Evolutionary conservation across 2,329 filamentous ascomycete species (phyloP), one percentile per base, ranked within the genome.

Genomic region (Rutstroemia sp.): DNA sequence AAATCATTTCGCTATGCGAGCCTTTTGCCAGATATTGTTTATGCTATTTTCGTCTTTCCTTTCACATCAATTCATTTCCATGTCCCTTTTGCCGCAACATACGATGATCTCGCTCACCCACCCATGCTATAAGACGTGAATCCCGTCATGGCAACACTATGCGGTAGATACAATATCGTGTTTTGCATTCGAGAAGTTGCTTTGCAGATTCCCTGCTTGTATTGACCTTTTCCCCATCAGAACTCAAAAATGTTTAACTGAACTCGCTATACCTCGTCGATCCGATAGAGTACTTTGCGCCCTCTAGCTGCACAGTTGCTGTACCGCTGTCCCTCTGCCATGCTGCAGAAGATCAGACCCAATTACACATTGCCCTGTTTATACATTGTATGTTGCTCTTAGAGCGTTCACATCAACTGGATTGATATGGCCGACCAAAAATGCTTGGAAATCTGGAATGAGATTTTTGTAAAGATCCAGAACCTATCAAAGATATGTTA

Each of bases 381-480:
- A 70, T 64, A 69, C 57, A 57, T 68, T 71, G 59, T 69, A 69
- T 47, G 56, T 64, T 38, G 58, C 51, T 41, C 63, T 62, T 45
- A 70, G 62, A 57, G 60, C 59, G 19, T 60, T 63, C 16, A 62
- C 49, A 51, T 66, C 65, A 8, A 51, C 56, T 17, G 63, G 47
- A 3, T 63, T 51, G 25, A 69, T 58, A n/a, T 60, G 54, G 48
- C 39, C 59, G 44, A 57, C 61, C 48, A 82, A 68, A 68, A 79
- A 81, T 49, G 67, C 69, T 59, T 77, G 74, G 61, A 81, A 80
- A 60, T 79, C 73, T 23, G 74, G 73, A 25, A 82, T 80, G 67
- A 83, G 73, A 57, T 67, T 68, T 67, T 78, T 80, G 71, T 82
- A 83, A 55, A 75, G 69, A 51, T 73, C 67, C 45, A 82, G 68